phyloP scores from a whole-genome alignment of 768 basidiomycete species.

The Phlebiopsis flavidoalba region DNA sequence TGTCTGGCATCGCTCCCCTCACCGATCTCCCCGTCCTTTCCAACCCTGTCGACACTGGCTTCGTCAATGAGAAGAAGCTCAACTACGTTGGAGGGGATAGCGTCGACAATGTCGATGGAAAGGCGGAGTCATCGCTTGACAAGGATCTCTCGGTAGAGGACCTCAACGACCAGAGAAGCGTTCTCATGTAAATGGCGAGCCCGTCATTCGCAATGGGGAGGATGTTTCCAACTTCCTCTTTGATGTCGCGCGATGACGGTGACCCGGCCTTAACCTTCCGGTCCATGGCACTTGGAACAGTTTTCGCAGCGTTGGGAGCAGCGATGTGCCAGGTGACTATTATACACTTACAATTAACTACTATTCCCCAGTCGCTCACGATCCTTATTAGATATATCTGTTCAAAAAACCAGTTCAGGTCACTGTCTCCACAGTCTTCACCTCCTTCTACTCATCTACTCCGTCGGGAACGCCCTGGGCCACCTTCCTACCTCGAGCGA shows the following conservation, averaged over 20 bases:
- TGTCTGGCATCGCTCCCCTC: constrained; percentile 6
- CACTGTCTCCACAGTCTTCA: constrained; percentile 49
- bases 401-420: constrained; percentile 55
- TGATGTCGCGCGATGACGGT: constrained; percentile 52
- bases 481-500: constrained; percentile 35
- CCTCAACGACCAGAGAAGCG: constrained; percentile 6
- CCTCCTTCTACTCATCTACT: constrained; percentile 48
- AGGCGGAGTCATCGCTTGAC: constrained; percentile 7
- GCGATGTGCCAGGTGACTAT: constrained; percentile 45
- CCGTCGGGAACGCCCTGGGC: constrained; percentile 45
- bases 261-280: constrained; percentile 53
- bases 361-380: not conserved
- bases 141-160: constrained; percentile 8
- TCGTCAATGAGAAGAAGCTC: constrained; percentile 6
- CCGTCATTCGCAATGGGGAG: constrained; percentile 29
- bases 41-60: not conserved
- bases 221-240: constrained; percentile 54
- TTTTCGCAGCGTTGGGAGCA: constrained; percentile 55
- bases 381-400: constrained; percentile 40
- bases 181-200: constrained; percentile 20
- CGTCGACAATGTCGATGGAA: not conserved
- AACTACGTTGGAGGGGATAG: not conserved
- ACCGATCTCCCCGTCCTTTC: constrained; percentile 7
- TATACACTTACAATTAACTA: not conserved
- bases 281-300: constrained; percentile 49